Evolutionary conservation across 306 rosid genomes (phyloP).

Genomic region (Geum urbanum): DNA sequence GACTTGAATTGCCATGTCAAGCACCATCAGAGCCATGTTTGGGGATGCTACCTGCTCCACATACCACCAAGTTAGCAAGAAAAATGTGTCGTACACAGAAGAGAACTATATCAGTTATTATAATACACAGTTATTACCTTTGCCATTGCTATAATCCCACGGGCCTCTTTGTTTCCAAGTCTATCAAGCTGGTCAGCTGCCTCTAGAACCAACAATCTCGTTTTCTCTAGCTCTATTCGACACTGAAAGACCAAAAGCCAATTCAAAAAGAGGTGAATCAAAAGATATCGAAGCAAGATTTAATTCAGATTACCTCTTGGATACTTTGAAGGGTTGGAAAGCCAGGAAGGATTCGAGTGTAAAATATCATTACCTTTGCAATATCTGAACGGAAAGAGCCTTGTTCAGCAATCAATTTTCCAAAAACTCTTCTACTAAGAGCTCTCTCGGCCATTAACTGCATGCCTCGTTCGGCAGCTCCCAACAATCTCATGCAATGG

Average conservation of each 20-base stretch:
- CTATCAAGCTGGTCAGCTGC: conserved; percentile 94
- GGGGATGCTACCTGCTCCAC: conserved; percentile 83
- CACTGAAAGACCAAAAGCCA: conserved; percentile 46
- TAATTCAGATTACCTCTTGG: background rate
- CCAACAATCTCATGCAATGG: conserved; percentile 96
- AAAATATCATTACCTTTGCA: conserved; percentile 58
- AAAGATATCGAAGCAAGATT: background rate
- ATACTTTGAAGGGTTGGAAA: conserved; percentile 8
- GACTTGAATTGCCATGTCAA: conserved; percentile 97
- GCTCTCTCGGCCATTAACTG: conserved; percentile 78
- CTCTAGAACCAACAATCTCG: conserved; percentile 84
- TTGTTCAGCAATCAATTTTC: conserved; percentile 86
- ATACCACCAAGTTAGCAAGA: conserved; percentile 15
- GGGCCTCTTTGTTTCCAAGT: conserved; percentile 78
- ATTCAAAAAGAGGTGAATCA: background rate
- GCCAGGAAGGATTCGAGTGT: background rate
- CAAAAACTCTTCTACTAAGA: conserved; percentile 69
- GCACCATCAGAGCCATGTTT: conserved; percentile 77
- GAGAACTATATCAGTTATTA: conserved; percentile 17
- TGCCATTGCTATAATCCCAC: conserved; percentile 92
- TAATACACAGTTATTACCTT: conserved; percentile 47
- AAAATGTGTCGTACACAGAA: background rate
- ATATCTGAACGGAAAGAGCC: conserved; percentile 83
- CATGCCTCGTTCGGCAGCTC: conserved; percentile 94
- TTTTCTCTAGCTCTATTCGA: conserved; percentile 75